A percentile compares a stretch with the other conserved stretches of the same genome.
Conservation (phyloP, 73 alveolate genomes). For the Urostyla sp. region DNA sequence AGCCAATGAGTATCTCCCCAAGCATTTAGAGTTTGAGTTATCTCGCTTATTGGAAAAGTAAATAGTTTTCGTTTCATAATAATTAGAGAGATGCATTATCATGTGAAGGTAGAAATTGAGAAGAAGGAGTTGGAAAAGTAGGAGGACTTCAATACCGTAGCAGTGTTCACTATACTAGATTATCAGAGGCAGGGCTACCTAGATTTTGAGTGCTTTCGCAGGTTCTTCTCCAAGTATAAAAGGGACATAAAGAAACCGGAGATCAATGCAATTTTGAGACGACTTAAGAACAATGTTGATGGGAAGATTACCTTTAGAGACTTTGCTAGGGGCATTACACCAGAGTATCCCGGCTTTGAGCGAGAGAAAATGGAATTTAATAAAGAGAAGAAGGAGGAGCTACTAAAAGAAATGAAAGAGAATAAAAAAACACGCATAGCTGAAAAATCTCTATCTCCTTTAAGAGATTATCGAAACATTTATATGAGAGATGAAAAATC, state of each 20-base stretch:
- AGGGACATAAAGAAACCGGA: slow-evolving; percentile 35
- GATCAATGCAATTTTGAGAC: slow-evolving; percentile 44
- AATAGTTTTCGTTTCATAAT: neutral
- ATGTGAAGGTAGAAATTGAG: slow-evolving; percentile 41
- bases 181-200: slow-evolving; percentile 23
- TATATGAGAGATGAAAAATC: slow-evolving; percentile 1
- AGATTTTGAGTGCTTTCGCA: slow-evolving; percentile 28
- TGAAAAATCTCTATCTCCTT: slow-evolving; percentile 26
- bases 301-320: slow-evolving; percentile 49
- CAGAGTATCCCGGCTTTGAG: slow-evolving; percentile 47
- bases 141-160: slow-evolving; percentile 46
- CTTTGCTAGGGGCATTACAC: slow-evolving; percentile 48
- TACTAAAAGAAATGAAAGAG: neutral
- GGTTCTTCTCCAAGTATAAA: slow-evolving; percentile 19
- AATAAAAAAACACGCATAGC: slow-evolving; percentile 16
- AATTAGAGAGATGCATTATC: slow-evolving; percentile 41
- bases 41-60: slow-evolving; percentile 44
- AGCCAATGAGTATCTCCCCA: slow-evolving; percentile 8
- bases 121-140: slow-evolving; percentile 43
- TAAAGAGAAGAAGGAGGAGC: slow-evolving; percentile 18
- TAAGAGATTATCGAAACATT: slow-evolving; percentile 47
- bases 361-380: slow-evolving; percentile 6
- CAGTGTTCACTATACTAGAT: slow-evolving; percentile 26
- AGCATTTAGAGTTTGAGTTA: slow-evolving; percentile 32
- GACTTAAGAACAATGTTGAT: slow-evolving; percentile 58